A percentile compares a stretch with the other conserved stretches of the same genome.
phyloP scores from a whole-genome alignment of 148 eudicot species.

The Beta vulgaris region DNA sequence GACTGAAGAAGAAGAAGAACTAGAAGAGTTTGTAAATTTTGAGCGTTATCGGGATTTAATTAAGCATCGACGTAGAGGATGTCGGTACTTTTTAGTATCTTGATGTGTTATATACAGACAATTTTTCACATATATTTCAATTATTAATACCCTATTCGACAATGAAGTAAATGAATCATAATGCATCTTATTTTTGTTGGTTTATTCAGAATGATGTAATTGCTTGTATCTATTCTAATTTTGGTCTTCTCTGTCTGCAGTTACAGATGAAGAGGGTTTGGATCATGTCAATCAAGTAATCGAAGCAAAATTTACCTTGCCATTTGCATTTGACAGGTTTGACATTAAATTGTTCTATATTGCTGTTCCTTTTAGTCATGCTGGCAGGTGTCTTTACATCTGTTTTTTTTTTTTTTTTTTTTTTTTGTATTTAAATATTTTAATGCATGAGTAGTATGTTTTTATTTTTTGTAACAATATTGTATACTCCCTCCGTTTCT shows the following conservation, averaged over 20 bases:
- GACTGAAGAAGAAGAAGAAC: conserved; percentile 91
- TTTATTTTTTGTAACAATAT: too few relatives aligned
- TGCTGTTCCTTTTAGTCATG: conserved; percentile 7
- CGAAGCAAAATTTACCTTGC: conserved; percentile 78
- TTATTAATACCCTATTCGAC: conserved; percentile 6
- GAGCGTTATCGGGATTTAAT: conserved; percentile 99
- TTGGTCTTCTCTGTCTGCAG: conserved; percentile 48
- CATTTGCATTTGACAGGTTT: conserved; percentile 72
- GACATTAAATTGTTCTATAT: conserved; percentile 14
- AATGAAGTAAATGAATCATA: conserved; percentile 18
- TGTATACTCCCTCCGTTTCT: too few relatives aligned
- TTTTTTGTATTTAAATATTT: too few relatives aligned
- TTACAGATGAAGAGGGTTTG: conserved; percentile 85
- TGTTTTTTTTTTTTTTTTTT: not conserved
- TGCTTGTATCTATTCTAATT: conserved; percentile 32
- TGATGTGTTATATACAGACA: conserved; percentile 33
- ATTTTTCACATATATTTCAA: conserved; percentile 23
- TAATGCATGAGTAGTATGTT: too few relatives aligned
- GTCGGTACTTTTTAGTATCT: conserved; percentile 96
- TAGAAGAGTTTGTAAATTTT: conserved; percentile 99
- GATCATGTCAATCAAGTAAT: conserved; percentile 89
- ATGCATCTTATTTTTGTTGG: conserved; percentile 26
- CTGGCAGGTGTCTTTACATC: conserved; percentile 9
- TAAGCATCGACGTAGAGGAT: conserved; percentile 99
- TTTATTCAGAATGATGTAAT: not conserved